phyloP scores from a whole-genome alignment of 306 rosid species.

The Phaseolus lunatus region DNA sequence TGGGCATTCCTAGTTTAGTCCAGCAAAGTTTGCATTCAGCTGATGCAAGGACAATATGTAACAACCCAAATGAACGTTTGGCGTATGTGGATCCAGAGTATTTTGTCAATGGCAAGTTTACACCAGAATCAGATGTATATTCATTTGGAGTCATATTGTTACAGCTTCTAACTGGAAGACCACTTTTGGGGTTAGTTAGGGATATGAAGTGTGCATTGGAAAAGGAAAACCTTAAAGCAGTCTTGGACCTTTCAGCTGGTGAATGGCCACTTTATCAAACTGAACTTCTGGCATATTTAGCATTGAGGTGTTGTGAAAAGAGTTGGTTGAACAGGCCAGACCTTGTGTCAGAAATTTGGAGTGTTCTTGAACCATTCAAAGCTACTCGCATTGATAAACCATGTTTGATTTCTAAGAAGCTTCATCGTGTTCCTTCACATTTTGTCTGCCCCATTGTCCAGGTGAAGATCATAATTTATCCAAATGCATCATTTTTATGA shows the following conservation, averaged over 20 bases:
- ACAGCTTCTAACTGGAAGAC: conserved; percentile 72
- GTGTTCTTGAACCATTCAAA: conserved; percentile 74
- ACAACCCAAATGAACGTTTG: conserved; percentile 46
- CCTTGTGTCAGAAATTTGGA: conserved; percentile 70
- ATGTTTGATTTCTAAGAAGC: conserved; percentile 64
- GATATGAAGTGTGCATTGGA: conserved; percentile 77
- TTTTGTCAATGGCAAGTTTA: conserved; percentile 64
- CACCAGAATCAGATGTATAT: conserved; percentile 84
- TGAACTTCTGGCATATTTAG: conserved; percentile 68
- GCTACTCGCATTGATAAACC: conserved; percentile 58
- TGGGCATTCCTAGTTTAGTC: conserved; percentile 71
- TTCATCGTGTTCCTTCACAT: conserved; percentile 77
- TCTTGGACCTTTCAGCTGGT: conserved; percentile 88
- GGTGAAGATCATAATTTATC: conserved; percentile 59
- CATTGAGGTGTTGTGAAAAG: conserved; percentile 77
- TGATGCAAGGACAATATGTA: conserved; percentile 37
- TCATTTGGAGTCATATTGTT: conserved; percentile 79
- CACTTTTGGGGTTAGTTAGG: conserved; percentile 62
- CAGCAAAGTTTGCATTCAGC: conserved; percentile 55
- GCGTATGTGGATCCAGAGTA: conserved; percentile 78
- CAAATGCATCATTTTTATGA: conserved; percentile 1
- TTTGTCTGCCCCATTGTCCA: conserved; percentile 94
- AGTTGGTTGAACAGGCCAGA: conserved; percentile 62
- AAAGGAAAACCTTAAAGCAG: conserved; percentile 57
- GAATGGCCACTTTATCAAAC: conserved; percentile 87